These are phyloP conservation scores for Colletotrichum lentis DNA, from an alignment of 2,329 filamentous ascomycete genomes.

Conservation along the genomic window DNA sequence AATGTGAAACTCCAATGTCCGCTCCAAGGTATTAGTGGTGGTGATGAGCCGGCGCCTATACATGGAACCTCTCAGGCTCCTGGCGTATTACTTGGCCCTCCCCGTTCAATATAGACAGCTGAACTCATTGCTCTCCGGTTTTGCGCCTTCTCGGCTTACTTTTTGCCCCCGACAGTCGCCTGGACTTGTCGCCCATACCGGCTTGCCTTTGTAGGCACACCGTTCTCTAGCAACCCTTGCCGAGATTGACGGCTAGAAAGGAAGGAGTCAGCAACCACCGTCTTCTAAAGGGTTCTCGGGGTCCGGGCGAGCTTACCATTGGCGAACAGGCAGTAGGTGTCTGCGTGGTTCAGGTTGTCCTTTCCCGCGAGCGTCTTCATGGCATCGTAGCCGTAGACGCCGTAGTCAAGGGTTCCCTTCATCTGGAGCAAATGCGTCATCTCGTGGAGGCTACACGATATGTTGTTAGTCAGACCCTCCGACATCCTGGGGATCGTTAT, in stretches of 20 bases:
- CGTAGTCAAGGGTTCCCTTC: slow-evolving; percentile 58
- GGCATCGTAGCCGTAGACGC: slow-evolving; percentile 38
- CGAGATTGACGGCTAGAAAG: slow-evolving; percentile 18
- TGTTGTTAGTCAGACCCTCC: slow-evolving; percentile 53
- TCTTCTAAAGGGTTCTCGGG: neutral
- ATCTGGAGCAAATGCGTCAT: slow-evolving; percentile 66
- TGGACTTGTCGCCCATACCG: neutral
- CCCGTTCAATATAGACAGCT: slow-evolving; percentile 13
- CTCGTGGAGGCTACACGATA: slow-evolving; percentile 74
- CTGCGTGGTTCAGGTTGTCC: slow-evolving; percentile 38
- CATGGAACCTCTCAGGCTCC: neutral
- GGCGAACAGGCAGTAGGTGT: slow-evolving; percentile 38
- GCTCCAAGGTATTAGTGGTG: neutral
- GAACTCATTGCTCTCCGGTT: neutral
- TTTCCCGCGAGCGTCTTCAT: slow-evolving; percentile 18
- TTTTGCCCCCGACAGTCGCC: too few species aligned
- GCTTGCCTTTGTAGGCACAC: too few species aligned
- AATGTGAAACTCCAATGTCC: neutral
- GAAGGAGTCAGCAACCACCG: neutral
- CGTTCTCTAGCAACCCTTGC: slow-evolving; percentile 17
- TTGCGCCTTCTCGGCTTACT: neutral
- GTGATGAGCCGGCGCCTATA: neutral
- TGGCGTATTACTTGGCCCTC: neutral
- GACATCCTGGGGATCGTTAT: neutral
- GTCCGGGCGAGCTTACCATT: slow-evolving; percentile 18